Evolutionary conservation across 345 rosid species (phyloP).

Genomic region (Pseudoturritis turrita): DNA sequence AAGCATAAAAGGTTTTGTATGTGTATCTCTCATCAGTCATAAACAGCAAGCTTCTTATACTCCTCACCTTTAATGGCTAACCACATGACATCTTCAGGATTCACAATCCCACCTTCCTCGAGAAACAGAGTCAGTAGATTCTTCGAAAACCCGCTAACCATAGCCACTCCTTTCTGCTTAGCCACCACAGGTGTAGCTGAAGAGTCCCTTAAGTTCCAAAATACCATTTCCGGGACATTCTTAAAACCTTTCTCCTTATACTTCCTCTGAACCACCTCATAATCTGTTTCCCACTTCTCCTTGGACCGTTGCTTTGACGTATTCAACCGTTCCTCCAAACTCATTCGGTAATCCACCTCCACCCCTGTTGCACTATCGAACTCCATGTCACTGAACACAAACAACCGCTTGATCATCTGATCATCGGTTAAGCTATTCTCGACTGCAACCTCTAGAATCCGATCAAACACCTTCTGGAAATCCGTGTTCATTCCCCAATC

Average conservation of each 20-base stretch:
- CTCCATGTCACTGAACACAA: slow-evolving; percentile 73
- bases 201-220: slow-evolving; percentile 37
- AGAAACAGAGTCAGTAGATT: slow-evolving; percentile 38
- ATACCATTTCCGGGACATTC: slow-evolving; percentile 44
- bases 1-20: not conserved
- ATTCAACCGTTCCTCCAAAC: not conserved
- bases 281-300: slow-evolving; percentile 45
- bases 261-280: slow-evolving; percentile 40
- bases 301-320: not conserved
- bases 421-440: slow-evolving; percentile 39
- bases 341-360: not conserved
- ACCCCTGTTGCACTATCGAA: slow-evolving; percentile 33
- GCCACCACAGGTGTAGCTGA: slow-evolving; percentile 27
- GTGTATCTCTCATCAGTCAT: slow-evolving; percentile 13
- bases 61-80: slow-evolving; percentile 29
- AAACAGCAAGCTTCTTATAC: slow-evolving; percentile 30
- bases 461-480: slow-evolving; percentile 54
- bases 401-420: slow-evolving; percentile 52
- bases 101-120: slow-evolving; percentile 31
- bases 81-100: slow-evolving; percentile 34
- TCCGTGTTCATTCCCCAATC: slow-evolving; percentile 35
- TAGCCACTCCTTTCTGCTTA: slow-evolving; percentile 34
- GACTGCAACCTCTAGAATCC: slow-evolving; percentile 41
- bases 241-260: slow-evolving; percentile 39
- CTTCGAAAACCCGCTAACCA: slow-evolving; percentile 43